Evolutionary conservation across 2,329 filamentous ascomycete genomes (phyloP).

Genomic region (Pseudogymnoascus sp.): DNA sequence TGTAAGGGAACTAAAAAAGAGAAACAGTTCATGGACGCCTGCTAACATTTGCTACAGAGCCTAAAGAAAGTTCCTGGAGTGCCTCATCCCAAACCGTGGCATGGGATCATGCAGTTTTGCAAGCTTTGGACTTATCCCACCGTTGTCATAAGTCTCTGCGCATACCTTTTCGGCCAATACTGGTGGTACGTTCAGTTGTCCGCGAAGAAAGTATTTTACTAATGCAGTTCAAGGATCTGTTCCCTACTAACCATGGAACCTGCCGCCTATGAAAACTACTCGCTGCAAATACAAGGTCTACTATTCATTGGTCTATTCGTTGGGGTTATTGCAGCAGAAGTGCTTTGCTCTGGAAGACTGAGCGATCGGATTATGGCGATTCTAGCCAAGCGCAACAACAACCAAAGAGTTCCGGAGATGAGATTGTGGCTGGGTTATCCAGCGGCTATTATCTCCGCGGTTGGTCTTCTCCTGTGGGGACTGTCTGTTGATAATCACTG

Average conservation of each 20-base stretch:
- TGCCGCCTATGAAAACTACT: conserved; percentile 30
- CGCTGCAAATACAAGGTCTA: conserved; percentile 38
- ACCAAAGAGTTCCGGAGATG: conserved; percentile 42
- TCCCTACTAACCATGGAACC: conserved; percentile 14
- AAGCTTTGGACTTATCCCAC: conserved; percentile 38
- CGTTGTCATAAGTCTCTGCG: conserved; percentile 37
- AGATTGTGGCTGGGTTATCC: conserved; percentile 48
- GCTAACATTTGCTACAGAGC: conserved; percentile 35
- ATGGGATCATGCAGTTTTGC: conserved; percentile 36
- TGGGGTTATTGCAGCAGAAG: conserved; percentile 42
- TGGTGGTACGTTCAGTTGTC: conserved; percentile 39
- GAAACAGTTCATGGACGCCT: not conserved
- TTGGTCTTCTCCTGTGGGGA: conserved; percentile 47
- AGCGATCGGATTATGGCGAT: conserved; percentile 42
- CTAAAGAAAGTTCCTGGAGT: conserved; percentile 39
- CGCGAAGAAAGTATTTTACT: not conserved
- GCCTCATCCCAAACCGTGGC: conserved; percentile 40
- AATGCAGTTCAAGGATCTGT: conserved; percentile 10
- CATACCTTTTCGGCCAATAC: conserved; percentile 46
- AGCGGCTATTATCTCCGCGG: conserved; percentile 37
- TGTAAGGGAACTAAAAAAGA: conserved; percentile 30
- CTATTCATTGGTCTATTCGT: conserved; percentile 45
- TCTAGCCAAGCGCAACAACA: conserved; percentile 36
- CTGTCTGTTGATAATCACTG: conserved; percentile 42
- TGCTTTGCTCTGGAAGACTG: conserved; percentile 42